Evolutionary conservation across 176 grass and related monocot species (phyloP), one percentile per base, ranked within the genome.

Genomic region (Panicum miliaceum): DNA sequence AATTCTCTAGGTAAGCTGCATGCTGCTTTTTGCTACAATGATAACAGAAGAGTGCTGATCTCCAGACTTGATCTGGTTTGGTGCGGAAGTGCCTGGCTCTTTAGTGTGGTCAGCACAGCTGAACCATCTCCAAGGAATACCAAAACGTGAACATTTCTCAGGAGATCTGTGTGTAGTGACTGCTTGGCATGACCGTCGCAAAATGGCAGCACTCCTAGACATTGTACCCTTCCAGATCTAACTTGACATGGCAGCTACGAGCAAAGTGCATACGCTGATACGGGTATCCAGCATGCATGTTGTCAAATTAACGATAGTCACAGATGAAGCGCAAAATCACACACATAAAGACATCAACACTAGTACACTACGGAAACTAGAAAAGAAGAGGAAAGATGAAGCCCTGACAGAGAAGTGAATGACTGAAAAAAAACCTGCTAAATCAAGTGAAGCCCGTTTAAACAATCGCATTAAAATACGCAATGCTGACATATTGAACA

Each of bases 81-180:
- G 61, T n/a, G 56, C 41, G 22, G 53, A 60, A 38, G 32, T 62
- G 14, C 15, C 27, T 61, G 9, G 38, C 47, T 71, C 79, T 72
- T 46, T 18, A 29, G 29, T 72, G 66, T 64, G 26, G 45, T 66
- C 71, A 41, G 43, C n/a, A 71, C 56, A 80, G 2, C 54, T 73
- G 42, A 64, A 71, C 84, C 67, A 52, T 63, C 67, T 73, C 76
- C 59, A 69, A 16, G 22, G 76, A 38, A 77, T 50, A 47, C 29
- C 76, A 73, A n/a, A 38, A 59, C 36, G 50, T 52, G 35, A 38
- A 37, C 15, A 72, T 20, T 70, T 43, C 29, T 32, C 64, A 62
- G 20, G 52, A 61, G 64, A 60, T 50, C 27, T 71, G 22, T 29
- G 20, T 3, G 11, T 25, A 26, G 42, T 40, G 18, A 32, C 32